Evolutionary conservation across 1,284 basidiomycete genomes (phyloP).

Genomic region (Ustilago loliicola): DNA sequence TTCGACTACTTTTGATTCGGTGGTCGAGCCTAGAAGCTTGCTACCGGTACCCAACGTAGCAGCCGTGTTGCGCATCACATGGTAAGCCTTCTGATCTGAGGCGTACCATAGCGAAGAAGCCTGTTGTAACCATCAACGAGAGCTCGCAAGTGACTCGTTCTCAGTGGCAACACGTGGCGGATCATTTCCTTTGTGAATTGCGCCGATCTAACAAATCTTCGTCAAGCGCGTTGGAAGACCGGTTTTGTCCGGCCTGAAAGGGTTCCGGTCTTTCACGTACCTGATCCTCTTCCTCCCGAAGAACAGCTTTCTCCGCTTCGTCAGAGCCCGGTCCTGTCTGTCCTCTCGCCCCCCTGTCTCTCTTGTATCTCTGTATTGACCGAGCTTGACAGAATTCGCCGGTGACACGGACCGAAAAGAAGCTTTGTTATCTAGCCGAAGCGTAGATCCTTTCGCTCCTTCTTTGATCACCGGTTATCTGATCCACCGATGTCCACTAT

Average conservation of each 20-base stretch:
- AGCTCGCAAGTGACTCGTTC: background rate
- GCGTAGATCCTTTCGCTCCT: background rate
- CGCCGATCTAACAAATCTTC: background rate
- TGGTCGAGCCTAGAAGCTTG: background rate
- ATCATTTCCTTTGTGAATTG: background rate
- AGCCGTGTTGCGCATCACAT: background rate
- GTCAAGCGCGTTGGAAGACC: background rate
- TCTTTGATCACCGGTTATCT: slow-evolving; percentile 3
- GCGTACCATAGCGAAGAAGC: background rate
- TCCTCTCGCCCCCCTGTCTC: background rate
- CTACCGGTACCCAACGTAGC: too few relatives aligned
- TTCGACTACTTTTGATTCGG: background rate
- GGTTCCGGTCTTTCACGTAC: slow-evolving; percentile 4
- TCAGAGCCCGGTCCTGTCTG: background rate
- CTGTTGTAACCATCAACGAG: background rate
- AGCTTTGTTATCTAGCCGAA: slow-evolving; percentile 9
- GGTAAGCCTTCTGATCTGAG: background rate
- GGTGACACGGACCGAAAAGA: background rate
- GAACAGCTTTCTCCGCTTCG: background rate
- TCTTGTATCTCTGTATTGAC: background rate
- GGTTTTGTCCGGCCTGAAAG: background rate
- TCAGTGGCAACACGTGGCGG: background rate
- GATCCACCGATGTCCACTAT: background rate
- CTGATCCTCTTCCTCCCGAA: background rate
- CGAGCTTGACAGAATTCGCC: background rate